Evolutionary conservation across 176 grass and related monocot species (phyloP).

Genomic region (Microstegium vimineum): DNA sequence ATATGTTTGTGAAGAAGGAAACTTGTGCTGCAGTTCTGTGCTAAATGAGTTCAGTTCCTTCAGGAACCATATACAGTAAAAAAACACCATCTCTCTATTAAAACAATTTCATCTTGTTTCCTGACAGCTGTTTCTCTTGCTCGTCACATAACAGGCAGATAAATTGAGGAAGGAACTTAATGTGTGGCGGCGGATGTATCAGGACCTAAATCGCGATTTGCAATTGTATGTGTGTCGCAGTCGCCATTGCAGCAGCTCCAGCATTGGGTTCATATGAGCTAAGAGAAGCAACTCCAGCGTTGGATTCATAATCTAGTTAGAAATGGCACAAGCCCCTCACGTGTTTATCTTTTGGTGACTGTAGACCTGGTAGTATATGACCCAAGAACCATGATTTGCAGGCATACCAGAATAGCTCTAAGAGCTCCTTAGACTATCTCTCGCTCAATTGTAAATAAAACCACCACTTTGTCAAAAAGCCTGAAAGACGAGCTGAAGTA

Average conservation of each 20-base stretch:
- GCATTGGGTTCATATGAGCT: neutral
- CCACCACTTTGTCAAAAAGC: no score
- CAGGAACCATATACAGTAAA: neutral
- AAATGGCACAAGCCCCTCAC: neutral
- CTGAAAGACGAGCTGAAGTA: neutral
- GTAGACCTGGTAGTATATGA: neutral
- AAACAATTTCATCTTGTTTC: neutral
- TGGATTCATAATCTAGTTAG: neutral
- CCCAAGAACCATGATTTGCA: neutral
- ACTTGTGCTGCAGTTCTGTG: no score
- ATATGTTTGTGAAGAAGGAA: neutral
- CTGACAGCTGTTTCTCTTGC: neutral
- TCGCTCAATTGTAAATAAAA: neutral
- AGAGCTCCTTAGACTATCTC: neutral
- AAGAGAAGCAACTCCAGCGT: neutral
- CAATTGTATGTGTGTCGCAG: neutral
- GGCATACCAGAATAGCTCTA: neutral
- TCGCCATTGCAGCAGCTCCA: neutral
- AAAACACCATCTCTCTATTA: neutral
- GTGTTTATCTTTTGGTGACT: neutral
- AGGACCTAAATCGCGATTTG: neutral
- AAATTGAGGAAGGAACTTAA: neutral
- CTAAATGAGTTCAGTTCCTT: neutral
- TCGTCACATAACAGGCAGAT: conserved; percentile 9
- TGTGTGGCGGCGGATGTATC: neutral